These are phyloP conservation scores for Brassica incana DNA, from an alignment of 345 rosid species.

Conservation along the genomic window DNA sequence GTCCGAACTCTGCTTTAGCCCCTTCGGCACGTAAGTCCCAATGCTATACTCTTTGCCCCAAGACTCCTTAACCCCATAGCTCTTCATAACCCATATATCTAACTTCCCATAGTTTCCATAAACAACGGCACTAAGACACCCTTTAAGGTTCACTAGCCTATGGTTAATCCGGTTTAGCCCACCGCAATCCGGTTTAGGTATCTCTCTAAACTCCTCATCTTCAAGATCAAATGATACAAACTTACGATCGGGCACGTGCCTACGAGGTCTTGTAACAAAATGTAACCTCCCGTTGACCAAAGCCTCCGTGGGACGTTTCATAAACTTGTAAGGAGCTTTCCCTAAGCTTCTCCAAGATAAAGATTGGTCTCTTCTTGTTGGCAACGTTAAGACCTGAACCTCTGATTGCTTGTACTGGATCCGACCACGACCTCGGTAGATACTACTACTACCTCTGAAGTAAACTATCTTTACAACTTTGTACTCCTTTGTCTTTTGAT, in stretches of 20 bases:
- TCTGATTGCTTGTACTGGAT: conserved; percentile 49
- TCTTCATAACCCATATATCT: conserved; percentile 92
- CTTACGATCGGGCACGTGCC: conserved; percentile 61
- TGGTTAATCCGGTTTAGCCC: conserved; percentile 61
- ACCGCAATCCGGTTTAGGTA: conserved; percentile 72
- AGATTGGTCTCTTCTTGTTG: conserved; percentile 30
- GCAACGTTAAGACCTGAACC: conserved; percentile 56
- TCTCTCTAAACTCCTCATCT: conserved; percentile 72
- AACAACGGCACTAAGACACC: conserved; percentile 65
- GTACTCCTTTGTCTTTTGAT: conserved; percentile 47
- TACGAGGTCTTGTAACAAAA: conserved; percentile 65
- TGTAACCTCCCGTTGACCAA: conserved; percentile 76
- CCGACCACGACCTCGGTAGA: conserved; percentile 37
- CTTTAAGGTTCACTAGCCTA: conserved; percentile 54
- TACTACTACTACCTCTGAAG: conserved; percentile 34
- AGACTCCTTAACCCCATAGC: conserved; percentile 61
- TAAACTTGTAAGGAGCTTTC: conserved; percentile 56
- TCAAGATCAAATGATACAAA: conserved; percentile 72
- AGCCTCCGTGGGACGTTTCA: conserved; percentile 62
- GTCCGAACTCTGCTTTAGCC: conserved; percentile 56
- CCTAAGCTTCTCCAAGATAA: conserved; percentile 74
- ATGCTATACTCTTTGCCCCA: conserved; percentile 66
- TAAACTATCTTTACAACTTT: conserved; percentile 69
- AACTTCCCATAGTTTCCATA: conserved; percentile 67
- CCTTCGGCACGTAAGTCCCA: conserved; percentile 72